These are phyloP conservation scores for Mycena citricolor DNA, from an alignment of 1,284 basidiomycete genomes.

Conservation along the genomic window DNA sequence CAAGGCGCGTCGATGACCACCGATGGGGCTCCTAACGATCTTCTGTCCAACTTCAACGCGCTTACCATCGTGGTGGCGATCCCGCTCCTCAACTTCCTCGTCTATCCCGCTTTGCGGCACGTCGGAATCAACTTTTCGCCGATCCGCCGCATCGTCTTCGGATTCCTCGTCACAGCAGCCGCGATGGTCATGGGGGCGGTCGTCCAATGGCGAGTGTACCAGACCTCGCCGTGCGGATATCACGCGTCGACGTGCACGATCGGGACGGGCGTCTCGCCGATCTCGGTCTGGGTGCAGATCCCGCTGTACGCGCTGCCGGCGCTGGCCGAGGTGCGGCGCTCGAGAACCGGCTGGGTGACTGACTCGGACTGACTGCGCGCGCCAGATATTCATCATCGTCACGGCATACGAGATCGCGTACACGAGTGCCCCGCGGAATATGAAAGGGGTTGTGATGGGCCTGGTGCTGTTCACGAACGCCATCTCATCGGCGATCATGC, in stretches of 20 bases:
- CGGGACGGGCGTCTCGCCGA: constrained; percentile 26
- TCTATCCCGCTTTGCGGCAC: constrained; percentile 46
- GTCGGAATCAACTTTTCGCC: constrained; percentile 34
- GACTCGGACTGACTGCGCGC: neutral
- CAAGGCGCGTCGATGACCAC: constrained; percentile 33
- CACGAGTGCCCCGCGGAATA: constrained; percentile 41
- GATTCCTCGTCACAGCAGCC: constrained; percentile 25
- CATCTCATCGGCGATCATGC: constrained; percentile 31
- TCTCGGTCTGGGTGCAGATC: constrained; percentile 29
- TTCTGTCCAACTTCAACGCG: constrained; percentile 43
- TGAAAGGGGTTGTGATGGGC: constrained; percentile 38
- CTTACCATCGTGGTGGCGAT: constrained; percentile 35
- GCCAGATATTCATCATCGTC: constrained; percentile 13
- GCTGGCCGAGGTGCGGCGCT: constrained; percentile 25
- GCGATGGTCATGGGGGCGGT: constrained; percentile 27
- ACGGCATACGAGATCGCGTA: constrained; percentile 34
- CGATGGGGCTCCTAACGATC: constrained; percentile 44
- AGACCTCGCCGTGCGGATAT: constrained; percentile 29
- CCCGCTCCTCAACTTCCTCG: constrained; percentile 30
- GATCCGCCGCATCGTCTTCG: constrained; percentile 26
- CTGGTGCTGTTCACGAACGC: constrained; percentile 43
- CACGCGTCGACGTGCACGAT: constrained; percentile 25
- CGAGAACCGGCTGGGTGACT: too few relatives aligned
- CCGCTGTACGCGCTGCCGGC: constrained; percentile 27
- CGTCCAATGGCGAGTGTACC: constrained; percentile 29